phyloP scores from a whole-genome alignment of 805 yeast genomes.

The Wickerhamiella vanderwaltii region DNA sequence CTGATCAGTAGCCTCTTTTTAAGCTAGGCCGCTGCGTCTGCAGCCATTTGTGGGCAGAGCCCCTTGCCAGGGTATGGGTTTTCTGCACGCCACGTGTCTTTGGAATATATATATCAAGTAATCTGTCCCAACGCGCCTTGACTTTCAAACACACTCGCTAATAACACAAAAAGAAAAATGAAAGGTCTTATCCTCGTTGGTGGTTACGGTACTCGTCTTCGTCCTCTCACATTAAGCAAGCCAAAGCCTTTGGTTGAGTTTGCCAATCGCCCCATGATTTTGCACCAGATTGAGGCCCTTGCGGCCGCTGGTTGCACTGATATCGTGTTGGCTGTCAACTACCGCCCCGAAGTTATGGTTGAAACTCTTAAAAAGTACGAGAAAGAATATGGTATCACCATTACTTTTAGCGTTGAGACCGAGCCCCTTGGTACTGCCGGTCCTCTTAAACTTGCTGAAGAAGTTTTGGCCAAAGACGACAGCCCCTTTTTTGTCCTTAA shows the following conservation, averaged over 20 bases:
- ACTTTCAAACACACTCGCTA: slow-evolving; percentile 3
- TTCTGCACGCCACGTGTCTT: slow-evolving; percentile 11
- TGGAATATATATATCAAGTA: background rate
- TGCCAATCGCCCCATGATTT: slow-evolving; percentile 98
- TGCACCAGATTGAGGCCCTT: slow-evolving; percentile 95
- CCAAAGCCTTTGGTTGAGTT: slow-evolving; percentile 98
- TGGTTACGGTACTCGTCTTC: slow-evolving; percentile 99
- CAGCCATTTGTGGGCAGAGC: too few species aligned
- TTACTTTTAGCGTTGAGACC: slow-evolving; percentile 96
- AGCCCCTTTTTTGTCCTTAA: slow-evolving; percentile 95
- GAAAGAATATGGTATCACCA: slow-evolving; percentile 82
- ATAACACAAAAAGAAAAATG: slow-evolving; percentile 3
- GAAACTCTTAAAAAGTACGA: slow-evolving; percentile 89
- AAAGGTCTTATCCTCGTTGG: slow-evolving; percentile 34
- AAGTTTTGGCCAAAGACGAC: slow-evolving; percentile 83
- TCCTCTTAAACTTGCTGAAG: slow-evolving; percentile 94
- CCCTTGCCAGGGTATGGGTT: slow-evolving; percentile 9
- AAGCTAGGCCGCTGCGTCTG: too few species aligned
- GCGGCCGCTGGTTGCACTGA: slow-evolving; percentile 98
- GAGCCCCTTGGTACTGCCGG: slow-evolving; percentile 99
- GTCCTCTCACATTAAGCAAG: slow-evolving; percentile 89
- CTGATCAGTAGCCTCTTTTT: too few species aligned
- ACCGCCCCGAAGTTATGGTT: slow-evolving; percentile 99
- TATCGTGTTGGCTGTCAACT: slow-evolving; percentile 95
- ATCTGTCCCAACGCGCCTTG: background rate